A percentile compares a stretch with the other conserved stretches of the same genome.
Conservation (phyloP, 768 basidiomycete genomes). For the Suillus americanus region DNA sequence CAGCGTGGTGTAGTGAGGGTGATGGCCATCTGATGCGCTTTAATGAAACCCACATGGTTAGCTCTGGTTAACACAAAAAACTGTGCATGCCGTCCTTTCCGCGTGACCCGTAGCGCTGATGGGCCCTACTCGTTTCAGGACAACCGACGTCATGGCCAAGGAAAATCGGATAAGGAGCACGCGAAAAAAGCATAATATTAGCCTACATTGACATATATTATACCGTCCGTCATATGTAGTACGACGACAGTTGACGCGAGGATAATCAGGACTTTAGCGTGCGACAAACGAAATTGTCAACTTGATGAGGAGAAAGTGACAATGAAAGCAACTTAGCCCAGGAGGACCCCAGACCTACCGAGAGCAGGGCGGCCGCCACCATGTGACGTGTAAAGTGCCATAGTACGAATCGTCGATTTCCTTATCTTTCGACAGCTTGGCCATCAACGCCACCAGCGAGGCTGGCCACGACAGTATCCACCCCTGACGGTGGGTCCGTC, state of each 20-base stretch:
- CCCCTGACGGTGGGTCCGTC: not conserved
- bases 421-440: not conserved
- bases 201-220: not conserved
- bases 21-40: not conserved
- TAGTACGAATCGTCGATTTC: not conserved
- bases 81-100: not conserved
- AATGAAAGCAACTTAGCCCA: not conserved
- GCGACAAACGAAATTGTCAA: not conserved
- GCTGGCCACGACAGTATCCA: not conserved
- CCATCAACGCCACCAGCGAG: not conserved
- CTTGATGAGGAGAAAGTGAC: not conserved
- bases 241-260: not conserved
- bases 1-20: not conserved
- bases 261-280: not conserved
- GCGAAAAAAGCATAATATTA: not conserved
- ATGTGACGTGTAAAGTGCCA: not conserved
- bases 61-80: not conserved
- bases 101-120: not conserved
- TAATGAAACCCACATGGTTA: not conserved
- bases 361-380: not conserved
- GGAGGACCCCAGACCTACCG: not conserved
- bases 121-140: not conserved
- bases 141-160: not conserved
- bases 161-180: not conserved
- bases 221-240: too few relatives aligned